Base-by-base conservation (phyloP, 371 early-diverging fungal species). In the Mortierella sp. region DNA sequence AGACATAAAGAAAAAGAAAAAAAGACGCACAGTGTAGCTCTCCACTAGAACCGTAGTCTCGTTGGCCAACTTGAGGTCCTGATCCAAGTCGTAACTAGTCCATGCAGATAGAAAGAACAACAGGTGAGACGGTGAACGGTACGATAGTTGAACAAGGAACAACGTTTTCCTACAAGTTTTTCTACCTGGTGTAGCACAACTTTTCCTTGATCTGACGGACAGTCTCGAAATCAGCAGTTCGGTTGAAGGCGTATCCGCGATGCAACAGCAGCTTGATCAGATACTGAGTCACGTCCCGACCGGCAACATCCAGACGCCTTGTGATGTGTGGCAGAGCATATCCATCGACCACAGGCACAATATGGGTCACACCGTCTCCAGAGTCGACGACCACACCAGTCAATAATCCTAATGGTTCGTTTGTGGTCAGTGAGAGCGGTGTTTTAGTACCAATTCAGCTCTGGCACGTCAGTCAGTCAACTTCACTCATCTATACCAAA, bases 381-480 rank as follows among this genome's bases (percentile, higher is more conserved):
- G 96, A 96, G 79, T 98, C 99, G 5, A 98, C 94, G 5, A 98
- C 99, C 24, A 97, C 96, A 79, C 99, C 99, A 14, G 97, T 97
- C 73, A 93, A 86, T 49, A 97, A 81, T 64, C 95, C 94, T 95
- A 49, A 23, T 28, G 23, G n/a, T n/a, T n/a, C n/a, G n/a, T n/a
- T n/a, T n/a, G n/a, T n/a, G n/a, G n/a, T n/a, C n/a, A n/a, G n/a
- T 26, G 21, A 39, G 44, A 63, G 27, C 62, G 32, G 49, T 3
- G 41, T 27, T n/a, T 26, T 17, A 14, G 63, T 31, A n/a, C n/a
- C n/a, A n/a, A n/a, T n/a, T n/a, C n/a, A n/a, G n/a, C n/a, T n/a
- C n/a, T n/a, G n/a, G n/a, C n/a, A n/a, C n/a, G n/a, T n/a, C n/a
- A n/a, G n/a, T n/a, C n/a, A n/a, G n/a, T n/a, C n/a, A n/a, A n/a